Base-by-base conservation (phyloP, 768 basidiomycete species). In the Mycena rosella region DNA sequence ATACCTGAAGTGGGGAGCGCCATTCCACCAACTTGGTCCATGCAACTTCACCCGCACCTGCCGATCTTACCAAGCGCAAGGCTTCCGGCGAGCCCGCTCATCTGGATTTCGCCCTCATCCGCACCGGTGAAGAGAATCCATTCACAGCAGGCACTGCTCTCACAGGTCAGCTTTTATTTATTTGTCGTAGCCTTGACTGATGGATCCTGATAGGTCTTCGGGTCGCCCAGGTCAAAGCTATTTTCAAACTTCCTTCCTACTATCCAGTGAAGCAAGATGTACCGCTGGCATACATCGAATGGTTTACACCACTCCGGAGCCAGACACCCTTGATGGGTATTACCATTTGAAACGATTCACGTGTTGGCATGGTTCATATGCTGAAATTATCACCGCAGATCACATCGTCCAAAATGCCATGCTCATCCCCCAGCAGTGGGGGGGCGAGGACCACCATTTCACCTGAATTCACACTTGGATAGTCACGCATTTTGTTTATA, bases 221-320 rank as follows among this genome's bases (percentile, higher is more conserved):
- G 2, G 45, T 77, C 22, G 75, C 74, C 1, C 75, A 76, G 58
- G 72, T 78, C 8, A 63, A 65, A 14, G 73, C 64, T 11, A 75
- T 80, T 24, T 80, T 80, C 44, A 44, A 63, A 32, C 66, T 78
- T 4, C 77, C 75, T 5, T 53, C 62, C 0, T 67, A 75, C 17
- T 71, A 69, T 40, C 65, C 60, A 14, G 51, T 69, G 30, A 60
- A 67, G 30, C 20, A 61, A 1, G 27, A 27, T 10, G 34, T 40
- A 13, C 75, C 72, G 0, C 64, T 79, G 4, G 75, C 69, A 0
- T 78, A 78, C 48, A 53, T 79, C 13, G 73, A 78, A 32, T 78
- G 74, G 75, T 77, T 74, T 52, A 77, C 72, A 11, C 68, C 72
- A 1, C 64, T 73, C 11, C 40, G 48, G 11, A 45, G 29, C 68